Base-by-base conservation (phyloP, 1,284 basidiomycete genomes). In the Papiliotrema fonsecae region DNA sequence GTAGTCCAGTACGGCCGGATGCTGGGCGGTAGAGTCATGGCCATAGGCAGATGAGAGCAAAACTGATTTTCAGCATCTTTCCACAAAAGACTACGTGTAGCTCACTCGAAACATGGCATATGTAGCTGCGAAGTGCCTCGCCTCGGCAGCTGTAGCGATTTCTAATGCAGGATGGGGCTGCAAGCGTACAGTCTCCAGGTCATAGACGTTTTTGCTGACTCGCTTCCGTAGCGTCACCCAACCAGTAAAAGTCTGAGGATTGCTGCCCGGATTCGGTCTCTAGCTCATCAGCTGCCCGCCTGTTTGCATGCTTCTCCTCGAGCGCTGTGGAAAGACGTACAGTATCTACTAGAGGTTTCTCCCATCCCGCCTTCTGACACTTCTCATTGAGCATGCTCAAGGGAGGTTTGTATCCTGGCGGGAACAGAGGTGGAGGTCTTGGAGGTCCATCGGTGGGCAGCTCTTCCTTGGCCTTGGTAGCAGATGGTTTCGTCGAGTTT, bases 341-440 rank as follows among this genome's bases (percentile, higher is more conserved):
- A 28, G 85, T 81, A 50, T 88, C 83, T 19, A 91, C 79, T 9
- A 74, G 66, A 1, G 88, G 83, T 54, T 85, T 84, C 51, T 89
- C 86, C 88, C 88, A 93, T 1, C 85, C 86, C 50, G 81, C 79
- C 70, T 89, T 89, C 63, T 88, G 87, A 61, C 88, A 91, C 67
- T 88, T 83, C 76, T 91, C 88, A 49, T 87, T 79, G 22, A 92
- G 77, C 16, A 89, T 66, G 59, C 79, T 84, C 37, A 88, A 64
- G 2, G 89, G 89, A 48, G 80, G 84, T 73, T 92, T 92, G 58
- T 81, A 90, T 14, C 88, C 87, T 13, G 81, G 76, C 34, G 87
- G 87, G 62, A 92, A 91, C 24, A 91, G 75, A 0, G 84, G 73
- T 7, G 73, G 70, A 7, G 74, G 73, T 14, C 69, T 54, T 4